Base-by-base conservation (phyloP, 2,329 filamentous ascomycete genomes). In the Botrytis paeoniae region DNA sequence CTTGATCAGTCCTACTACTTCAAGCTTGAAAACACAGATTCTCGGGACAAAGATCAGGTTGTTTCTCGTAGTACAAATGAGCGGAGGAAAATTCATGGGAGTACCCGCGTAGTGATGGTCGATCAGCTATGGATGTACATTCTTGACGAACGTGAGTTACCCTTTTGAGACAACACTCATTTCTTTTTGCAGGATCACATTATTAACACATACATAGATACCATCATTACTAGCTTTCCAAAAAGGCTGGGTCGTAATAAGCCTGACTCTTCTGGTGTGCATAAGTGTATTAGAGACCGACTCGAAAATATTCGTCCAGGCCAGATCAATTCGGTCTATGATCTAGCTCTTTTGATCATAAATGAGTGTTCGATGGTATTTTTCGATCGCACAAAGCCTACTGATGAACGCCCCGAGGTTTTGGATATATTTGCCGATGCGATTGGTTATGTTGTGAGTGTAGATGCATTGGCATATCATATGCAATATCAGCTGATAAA, bases 121-220 rank as follows among this genome's bases (percentile, higher is more conserved):
- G 83, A 84, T 64, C 83, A 85, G 61, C 77, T 84, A 0, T 85
- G 83, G 83, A 78, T 85, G 77, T 84, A 81, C 79, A 80, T 84
- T 54, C 74, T 84, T 1, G 83, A 83, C 71, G 80, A 80, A 41
- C 60, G 78, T 77, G 78, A 76, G 72, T 70, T 14, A 0, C 54
- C 60, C 32, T 22, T 4, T 48, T 0, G 8, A n/a, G 37, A 12
- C 10, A 29, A 57, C 37, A 16, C 1, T 59, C 18, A 32, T 16
- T 9, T 14, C 1, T 22, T 41, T 14, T n/a, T n/a, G 6, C 8
- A 37, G 8, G 41, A 32, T 54, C 32, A 2, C 0, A 9, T 32
- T 12, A n/a, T n/a, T 54, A 32, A 73, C 6, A 35, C n/a, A 2
- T 29, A 82, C 12, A 9, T 29, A 83, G 79, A 80, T 10, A 83